Evolutionary conservation across 441 rosid genomes (phyloP).

Genomic region (Brassica balearica): DNA sequence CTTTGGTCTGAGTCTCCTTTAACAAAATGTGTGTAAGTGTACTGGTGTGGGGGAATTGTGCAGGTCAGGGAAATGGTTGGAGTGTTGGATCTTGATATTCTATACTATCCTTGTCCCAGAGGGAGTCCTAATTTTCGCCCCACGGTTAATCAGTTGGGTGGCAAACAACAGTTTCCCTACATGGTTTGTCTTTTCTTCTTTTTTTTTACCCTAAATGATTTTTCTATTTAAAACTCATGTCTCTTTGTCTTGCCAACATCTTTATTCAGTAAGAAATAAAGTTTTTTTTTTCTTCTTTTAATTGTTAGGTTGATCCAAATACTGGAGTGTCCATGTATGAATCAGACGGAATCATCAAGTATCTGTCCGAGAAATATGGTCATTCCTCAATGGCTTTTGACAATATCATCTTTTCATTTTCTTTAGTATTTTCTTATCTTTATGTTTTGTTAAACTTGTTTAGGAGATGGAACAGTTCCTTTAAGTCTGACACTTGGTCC

Average conservation of each 20-base stretch:
- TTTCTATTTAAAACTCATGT: neutral
- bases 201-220: neutral
- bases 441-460: conserved; percentile 43
- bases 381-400: neutral
- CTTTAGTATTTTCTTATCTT: neutral
- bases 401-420: neutral
- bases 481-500: conserved; percentile 73
- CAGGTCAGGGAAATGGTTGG: conserved; percentile 97
- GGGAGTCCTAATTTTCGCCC: conserved; percentile 91
- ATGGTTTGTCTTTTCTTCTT: conserved; percentile 57
- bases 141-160: conserved; percentile 80
- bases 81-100: conserved; percentile 86
- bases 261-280: neutral
- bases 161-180: conserved; percentile 90
- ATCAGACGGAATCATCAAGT: conserved; percentile 90
- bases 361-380: conserved; percentile 87
- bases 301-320: conserved; percentile 90
- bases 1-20: too few relatives aligned
- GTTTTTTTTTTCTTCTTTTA: neutral
- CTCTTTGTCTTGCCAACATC: conserved; percentile 7
- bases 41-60: too few relatives aligned
- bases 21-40: too few relatives aligned
- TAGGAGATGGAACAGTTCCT: conserved; percentile 92
- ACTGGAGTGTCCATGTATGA: conserved; percentile 94
- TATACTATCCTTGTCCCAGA: conserved; percentile 92